A percentile compares a stretch with the other conserved stretches of the same genome.
These are phyloP conservation scores for Aspergillus brunneoviolaceus DNA, from an alignment of 2,329 filamentous ascomycete genomes.

Conservation along the genomic window DNA sequence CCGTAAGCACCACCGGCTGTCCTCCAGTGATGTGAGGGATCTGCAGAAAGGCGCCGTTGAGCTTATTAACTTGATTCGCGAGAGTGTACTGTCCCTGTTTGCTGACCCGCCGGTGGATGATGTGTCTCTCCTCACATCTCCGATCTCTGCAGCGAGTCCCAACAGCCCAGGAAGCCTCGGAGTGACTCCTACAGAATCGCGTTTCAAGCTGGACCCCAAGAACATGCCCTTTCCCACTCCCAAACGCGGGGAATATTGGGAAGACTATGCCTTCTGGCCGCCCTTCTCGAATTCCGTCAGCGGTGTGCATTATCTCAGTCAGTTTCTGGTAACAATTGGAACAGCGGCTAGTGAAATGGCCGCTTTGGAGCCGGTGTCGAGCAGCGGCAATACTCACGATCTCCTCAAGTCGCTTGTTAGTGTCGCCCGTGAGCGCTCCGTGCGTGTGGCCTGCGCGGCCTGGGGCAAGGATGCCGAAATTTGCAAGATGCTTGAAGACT, in stretches of 20 bases:
- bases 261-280: conserved; percentile 94
- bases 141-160: conserved; percentile 66
- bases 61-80: conserved; percentile 77
- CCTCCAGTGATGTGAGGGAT: conserved; percentile 66
- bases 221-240: conserved; percentile 76
- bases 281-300: conserved; percentile 89
- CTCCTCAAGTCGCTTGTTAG: conserved; percentile 73
- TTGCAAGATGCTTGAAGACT: conserved; percentile 89
- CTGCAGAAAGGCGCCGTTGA: conserved; percentile 77
- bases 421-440: conserved; percentile 76
- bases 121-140: conserved; percentile 81
- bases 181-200: conserved; percentile 63
- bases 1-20: conserved; percentile 75
- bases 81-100: conserved; percentile 79
- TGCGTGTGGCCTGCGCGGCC: conserved; percentile 79
- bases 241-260: conserved; percentile 80
- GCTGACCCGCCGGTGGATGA: conserved; percentile 86
- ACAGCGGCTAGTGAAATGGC: conserved; percentile 84
- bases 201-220: conserved; percentile 76
- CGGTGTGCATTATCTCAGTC: conserved; percentile 85
- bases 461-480: conserved; percentile 95
- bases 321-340: conserved; percentile 79
- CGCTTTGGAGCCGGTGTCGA: conserved; percentile 66
- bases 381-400: conserved; percentile 60
- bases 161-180: conserved; percentile 58